Evolutionary conservation across 2,329 filamentous ascomycete species (phyloP), one percentile per base, ranked within the genome.

Genomic region (Didymosphaeria variabile): DNA sequence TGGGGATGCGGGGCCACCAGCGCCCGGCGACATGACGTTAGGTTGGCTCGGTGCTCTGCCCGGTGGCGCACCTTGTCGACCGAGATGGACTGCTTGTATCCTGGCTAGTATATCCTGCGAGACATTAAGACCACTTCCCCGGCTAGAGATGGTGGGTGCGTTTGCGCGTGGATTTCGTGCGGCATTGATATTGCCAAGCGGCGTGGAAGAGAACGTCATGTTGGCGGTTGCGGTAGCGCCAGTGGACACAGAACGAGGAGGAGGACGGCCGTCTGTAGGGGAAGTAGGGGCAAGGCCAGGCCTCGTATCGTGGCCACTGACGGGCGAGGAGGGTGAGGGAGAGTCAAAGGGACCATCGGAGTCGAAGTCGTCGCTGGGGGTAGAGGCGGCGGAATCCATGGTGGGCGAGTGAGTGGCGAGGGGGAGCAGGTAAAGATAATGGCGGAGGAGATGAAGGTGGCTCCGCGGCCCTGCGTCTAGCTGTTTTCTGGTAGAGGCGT

Each of bases 201-300:
- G 89, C 31, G 91, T 95, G n/a, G 93, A 97, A n/a, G 89, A 93
- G 7, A 90, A 81, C 58, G 87, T 92, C 88, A 97, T 93, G 59
- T 79, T 78, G 32, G 81, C 73, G 57, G 71, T 72, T 13, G 70
- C 70, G 26, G 26, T 29, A 58, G 67, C 70, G 21, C 88, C 81
- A 53, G 89, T 86, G 57, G 88, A 88, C 21, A 86, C 78, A 50
- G 87, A 86, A 68, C 88, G 86, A 45, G 88, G 77, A 5, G 87
- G 84, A 60, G 76, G 88, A 79, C 75, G 85, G 23, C 67, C 59
- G 6, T 76, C 73, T 19, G 72, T 62, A 32, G 73, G 67, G 51
- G 67, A 56, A 26, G 54, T 60, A n/a, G 70, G 64, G 31, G 73
- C 62, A 45, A 64, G 47, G 59, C 65, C 63, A 44, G 69, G 58